These are phyloP conservation scores for Metschnikowia corniflorae DNA, from an alignment of 805 yeast species.

Conservation along the genomic window DNA sequence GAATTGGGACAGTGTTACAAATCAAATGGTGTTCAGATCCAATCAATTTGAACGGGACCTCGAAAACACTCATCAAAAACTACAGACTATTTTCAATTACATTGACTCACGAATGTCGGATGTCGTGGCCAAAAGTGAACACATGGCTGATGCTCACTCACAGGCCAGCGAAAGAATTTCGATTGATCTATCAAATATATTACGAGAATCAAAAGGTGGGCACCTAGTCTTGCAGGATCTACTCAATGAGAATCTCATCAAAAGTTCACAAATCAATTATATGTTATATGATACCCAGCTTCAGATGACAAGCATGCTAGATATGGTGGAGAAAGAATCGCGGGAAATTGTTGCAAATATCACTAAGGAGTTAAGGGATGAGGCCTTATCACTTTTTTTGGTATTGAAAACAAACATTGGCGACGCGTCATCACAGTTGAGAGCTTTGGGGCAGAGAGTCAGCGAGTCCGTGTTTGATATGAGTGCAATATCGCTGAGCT, in stretches of 20 bases:
- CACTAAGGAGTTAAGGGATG: slow-evolving; percentile 5
- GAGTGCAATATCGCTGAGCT: slow-evolving; percentile 5
- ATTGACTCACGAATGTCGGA: slow-evolving; percentile 2
- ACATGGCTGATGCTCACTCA: slow-evolving; percentile 3
- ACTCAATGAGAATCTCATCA: slow-evolving; percentile 4
- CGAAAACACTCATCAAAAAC: slow-evolving; percentile 2
- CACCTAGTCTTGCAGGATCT: slow-evolving; percentile 4
- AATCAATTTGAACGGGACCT: background rate
- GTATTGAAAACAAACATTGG: slow-evolving; percentile 6
- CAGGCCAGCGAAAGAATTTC: slow-evolving; percentile 2
- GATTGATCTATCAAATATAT: background rate
- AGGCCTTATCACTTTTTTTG: slow-evolving; percentile 7
- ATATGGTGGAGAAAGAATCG: slow-evolving; percentile 2
- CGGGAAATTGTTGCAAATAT: slow-evolving; percentile 6
- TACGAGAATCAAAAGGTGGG: slow-evolving; percentile 2
- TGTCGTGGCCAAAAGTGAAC: slow-evolving; percentile 2
- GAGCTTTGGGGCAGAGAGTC: slow-evolving; percentile 2
- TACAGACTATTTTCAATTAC: slow-evolving; percentile 5
- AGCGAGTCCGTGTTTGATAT: slow-evolving; percentile 6
- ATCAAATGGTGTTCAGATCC: slow-evolving; percentile 3
- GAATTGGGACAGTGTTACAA: slow-evolving; percentile 3
- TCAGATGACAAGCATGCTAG: slow-evolving; percentile 3
- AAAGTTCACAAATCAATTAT: slow-evolving; percentile 2
- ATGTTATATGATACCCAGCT: slow-evolving; percentile 6
- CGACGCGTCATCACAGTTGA: slow-evolving; percentile 2